phyloP scores from a whole-genome alignment of 1,284 basidiomycete genomes.

The Ustilago vetiveriae region DNA sequence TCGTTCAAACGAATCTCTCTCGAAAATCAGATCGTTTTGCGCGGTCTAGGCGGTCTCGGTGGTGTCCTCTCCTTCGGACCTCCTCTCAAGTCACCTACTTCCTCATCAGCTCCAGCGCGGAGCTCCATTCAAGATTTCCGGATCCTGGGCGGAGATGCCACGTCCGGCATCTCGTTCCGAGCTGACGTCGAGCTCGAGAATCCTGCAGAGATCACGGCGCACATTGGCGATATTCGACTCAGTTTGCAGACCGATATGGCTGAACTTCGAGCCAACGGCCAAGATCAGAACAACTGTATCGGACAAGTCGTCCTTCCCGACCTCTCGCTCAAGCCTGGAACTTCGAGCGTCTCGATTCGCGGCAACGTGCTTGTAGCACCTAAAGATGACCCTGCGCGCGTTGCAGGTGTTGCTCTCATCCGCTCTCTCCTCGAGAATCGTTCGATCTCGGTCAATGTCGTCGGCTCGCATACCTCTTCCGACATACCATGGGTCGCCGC shows the following conservation, averaged over 20 bases:
- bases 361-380: constrained; percentile 23
- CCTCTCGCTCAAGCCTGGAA: constrained; percentile 29
- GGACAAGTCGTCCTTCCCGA: constrained; percentile 27
- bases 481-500: constrained; percentile 41
- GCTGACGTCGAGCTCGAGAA: constrained; percentile 44
- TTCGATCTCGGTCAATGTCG: constrained; percentile 25
- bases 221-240: constrained; percentile 25
- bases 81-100: background rate
- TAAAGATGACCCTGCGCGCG: constrained; percentile 10
- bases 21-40: constrained; percentile 43
- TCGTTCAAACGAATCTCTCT: constrained; percentile 42
- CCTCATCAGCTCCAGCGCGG: constrained; percentile 1
- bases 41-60: constrained; percentile 42
- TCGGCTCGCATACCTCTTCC: constrained; percentile 32
- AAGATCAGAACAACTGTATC: constrained; percentile 25
- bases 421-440: constrained; percentile 50
- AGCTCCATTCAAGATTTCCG: constrained; percentile 34
- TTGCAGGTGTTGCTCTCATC: constrained; percentile 32
- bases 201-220: constrained; percentile 28
- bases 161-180: constrained; percentile 38
- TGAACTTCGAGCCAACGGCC: constrained; percentile 17
- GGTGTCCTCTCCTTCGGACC: constrained; percentile 32
- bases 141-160: constrained; percentile 42
- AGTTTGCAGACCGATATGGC: constrained; percentile 30
- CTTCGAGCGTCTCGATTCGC: constrained; percentile 3